Evolutionary conservation across 805 yeast species (phyloP), one percentile per base, ranked within the genome.

Genomic region (Candida michaelii): DNA sequence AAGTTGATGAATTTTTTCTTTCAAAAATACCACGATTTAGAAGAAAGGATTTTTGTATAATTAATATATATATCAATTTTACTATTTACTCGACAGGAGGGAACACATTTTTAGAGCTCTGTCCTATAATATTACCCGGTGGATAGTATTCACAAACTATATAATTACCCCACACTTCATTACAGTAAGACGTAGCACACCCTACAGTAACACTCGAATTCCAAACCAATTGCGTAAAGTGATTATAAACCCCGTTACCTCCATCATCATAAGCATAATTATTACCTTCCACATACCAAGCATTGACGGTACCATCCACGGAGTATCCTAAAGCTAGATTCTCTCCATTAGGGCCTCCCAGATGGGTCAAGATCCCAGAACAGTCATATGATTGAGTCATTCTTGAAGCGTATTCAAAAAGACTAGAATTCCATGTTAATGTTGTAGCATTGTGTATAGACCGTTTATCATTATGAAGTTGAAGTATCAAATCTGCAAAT

Each of bases 1-100:
- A 63, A 65, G 36, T 67, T 90, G 47, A 89, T 85, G 59, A 71
- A 67, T 48, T 71, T 79, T 16, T 90, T 76, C 59, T 89, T 79
- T 58, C 76, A 53, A 14, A 42, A 59, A 15, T 70, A 59, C 42
- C 52, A 46, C 17, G 59, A 49, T 2, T 42, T 63, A 27, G 71
- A 68, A 37, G 58, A 48, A 17, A 51, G 43, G 36, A 62, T 68
- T 18, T 50, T 54, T 24, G 58, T 63, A 11, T 27, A 48, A 44
- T 18, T 4, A 24, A 16, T 32, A 39, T 32, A 24, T 16, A 38
- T 30, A n/a, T n/a, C n/a, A n/a, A n/a, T n/a, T n/a, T n/a, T n/a
- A n/a, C n/a, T n/a, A n/a, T n/a, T n/a, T n/a, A n/a, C n/a, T n/a
- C n/a, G 40, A n/a, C 16, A 19, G 38, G 40, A 9, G 59, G 58